Evolutionary conservation across 2,329 filamentous ascomycete genomes (phyloP).

Genomic region (Phaeosphaeria sp.): DNA sequence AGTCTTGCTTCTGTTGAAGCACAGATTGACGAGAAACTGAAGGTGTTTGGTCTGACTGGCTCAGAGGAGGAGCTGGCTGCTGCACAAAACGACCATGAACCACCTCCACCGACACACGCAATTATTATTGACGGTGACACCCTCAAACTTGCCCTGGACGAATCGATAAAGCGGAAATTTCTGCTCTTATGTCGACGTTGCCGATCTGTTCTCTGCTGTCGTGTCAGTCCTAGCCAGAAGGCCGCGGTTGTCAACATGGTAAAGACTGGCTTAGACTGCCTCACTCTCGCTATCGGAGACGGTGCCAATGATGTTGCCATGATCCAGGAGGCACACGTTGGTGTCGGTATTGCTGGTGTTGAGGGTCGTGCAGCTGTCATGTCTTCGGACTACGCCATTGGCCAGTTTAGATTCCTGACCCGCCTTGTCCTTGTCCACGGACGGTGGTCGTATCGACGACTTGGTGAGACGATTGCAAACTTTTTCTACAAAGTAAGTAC

Average conservation of each 20-base stretch:
- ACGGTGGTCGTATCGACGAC: constrained; percentile 89
- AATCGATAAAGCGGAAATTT: constrained; percentile 87
- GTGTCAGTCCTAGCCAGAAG: constrained; percentile 96
- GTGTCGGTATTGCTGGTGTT: constrained; percentile 85
- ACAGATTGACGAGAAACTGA: constrained; percentile 76
- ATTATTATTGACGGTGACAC: constrained; percentile 95
- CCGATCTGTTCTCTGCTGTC: constrained; percentile 93
- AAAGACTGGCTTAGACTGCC: constrained; percentile 91
- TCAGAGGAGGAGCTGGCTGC: constrained; percentile 82
- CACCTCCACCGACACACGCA: constrained; percentile 86
- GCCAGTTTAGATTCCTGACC: constrained; percentile 84
- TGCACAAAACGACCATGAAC: constrained; percentile 82
- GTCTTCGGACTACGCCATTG: constrained; percentile 87
- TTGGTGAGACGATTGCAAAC: constrained; percentile 94
- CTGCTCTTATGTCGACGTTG: constrained; percentile 95
- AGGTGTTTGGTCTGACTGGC: constrained; percentile 78
- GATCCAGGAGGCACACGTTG: constrained; percentile 90
- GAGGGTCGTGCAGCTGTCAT: constrained; percentile 86
- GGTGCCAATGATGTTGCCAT: constrained; percentile 93
- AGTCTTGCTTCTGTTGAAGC: constrained; percentile 67
- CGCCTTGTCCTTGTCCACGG: constrained; percentile 82
- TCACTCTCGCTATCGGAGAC: constrained; percentile 90
- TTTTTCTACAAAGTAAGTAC: constrained; percentile 91
- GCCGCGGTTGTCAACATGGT: constrained; percentile 97
- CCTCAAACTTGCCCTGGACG: constrained; percentile 83